Conservation (phyloP, 1,139 yeast genomes). For the Taphrina confusa region DNA sequence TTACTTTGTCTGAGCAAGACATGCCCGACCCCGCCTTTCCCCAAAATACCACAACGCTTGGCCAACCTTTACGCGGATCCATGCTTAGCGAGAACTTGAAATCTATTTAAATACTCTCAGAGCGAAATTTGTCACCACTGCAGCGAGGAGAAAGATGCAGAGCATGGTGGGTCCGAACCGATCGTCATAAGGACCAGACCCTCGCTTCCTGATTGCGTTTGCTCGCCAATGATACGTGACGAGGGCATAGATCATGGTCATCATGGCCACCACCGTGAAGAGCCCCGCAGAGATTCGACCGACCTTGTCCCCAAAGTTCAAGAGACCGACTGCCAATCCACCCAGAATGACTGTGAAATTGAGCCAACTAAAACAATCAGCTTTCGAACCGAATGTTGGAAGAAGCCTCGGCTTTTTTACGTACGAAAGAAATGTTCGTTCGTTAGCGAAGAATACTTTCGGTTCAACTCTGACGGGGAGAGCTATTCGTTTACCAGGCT, state of each 20-base stretch:
- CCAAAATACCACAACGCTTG: too few relatives aligned
- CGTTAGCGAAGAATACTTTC: constrained; percentile 96
- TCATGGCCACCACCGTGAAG: constrained; percentile 91
- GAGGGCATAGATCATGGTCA: constrained; percentile 93
- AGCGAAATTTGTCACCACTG: constrained; percentile 41
- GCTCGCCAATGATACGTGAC: constrained; percentile 99
- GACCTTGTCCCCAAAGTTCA: constrained; percentile 91
- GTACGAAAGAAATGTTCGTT: constrained; percentile 59
- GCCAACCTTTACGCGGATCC: too few relatives aligned
- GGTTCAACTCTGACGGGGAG: constrained; percentile 98
- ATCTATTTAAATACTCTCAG: constrained; percentile 45
- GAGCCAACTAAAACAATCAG: constrained; percentile 70
- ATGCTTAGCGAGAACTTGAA: too few relatives aligned
- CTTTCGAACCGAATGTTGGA: neutral
- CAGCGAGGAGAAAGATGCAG: constrained; percentile 76
- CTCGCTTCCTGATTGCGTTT: constrained; percentile 94
- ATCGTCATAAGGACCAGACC: constrained; percentile 97
- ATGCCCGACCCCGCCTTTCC: too few relatives aligned
- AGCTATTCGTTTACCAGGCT: constrained; percentile 84
- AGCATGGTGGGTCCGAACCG: constrained; percentile 99
- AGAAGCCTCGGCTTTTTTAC: neutral
- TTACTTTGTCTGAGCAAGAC: too few relatives aligned
- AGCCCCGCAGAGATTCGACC: constrained; percentile 93
- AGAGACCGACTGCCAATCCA: constrained; percentile 90
- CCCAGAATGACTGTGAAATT: constrained; percentile 97